Conservation (phyloP, 805 yeast species). For the Candida nitratophila region DNA sequence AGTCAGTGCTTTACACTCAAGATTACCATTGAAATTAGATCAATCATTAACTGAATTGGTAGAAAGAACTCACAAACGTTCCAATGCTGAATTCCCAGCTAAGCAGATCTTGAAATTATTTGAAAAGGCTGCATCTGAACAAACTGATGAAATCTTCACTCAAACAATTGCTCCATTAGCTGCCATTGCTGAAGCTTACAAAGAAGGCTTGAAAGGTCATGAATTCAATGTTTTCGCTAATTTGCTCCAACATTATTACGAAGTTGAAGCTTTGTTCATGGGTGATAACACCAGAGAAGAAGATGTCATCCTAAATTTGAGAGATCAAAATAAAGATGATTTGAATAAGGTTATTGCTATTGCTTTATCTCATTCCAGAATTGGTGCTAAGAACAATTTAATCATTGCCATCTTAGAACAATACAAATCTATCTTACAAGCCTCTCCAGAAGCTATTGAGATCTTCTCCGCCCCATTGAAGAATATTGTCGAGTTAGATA, state of each 20-base stretch:
- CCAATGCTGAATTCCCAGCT: constrained; percentile 84
- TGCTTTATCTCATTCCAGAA: constrained; percentile 86
- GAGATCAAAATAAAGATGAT: constrained; percentile 81
- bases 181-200: constrained; percentile 61
- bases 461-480: constrained; percentile 67
- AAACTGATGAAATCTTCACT: constrained; percentile 42
- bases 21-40: constrained; percentile 77
- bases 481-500: constrained; percentile 78
- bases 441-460: constrained; percentile 59
- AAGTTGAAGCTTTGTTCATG: constrained; percentile 71
- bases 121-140: constrained; percentile 49
- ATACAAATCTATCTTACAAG: constrained; percentile 74
- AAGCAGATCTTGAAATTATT: constrained; percentile 70
- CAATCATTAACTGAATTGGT: constrained; percentile 55
- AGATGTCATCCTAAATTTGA: constrained; percentile 75
- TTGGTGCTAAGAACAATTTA: constrained; percentile 87
- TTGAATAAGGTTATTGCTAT: constrained; percentile 63
- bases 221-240: constrained; percentile 71
- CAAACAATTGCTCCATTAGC: constrained; percentile 67
- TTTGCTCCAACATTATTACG: constrained; percentile 64
- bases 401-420: constrained; percentile 77
- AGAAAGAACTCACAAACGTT: constrained; percentile 55
- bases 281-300: constrained; percentile 78
- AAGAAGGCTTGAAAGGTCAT: constrained; percentile 73
- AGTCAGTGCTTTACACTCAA: constrained; percentile 85